Base-by-base conservation (phyloP, 2,329 filamentous ascomycete species). In the Ascochyta fabae region DNA sequence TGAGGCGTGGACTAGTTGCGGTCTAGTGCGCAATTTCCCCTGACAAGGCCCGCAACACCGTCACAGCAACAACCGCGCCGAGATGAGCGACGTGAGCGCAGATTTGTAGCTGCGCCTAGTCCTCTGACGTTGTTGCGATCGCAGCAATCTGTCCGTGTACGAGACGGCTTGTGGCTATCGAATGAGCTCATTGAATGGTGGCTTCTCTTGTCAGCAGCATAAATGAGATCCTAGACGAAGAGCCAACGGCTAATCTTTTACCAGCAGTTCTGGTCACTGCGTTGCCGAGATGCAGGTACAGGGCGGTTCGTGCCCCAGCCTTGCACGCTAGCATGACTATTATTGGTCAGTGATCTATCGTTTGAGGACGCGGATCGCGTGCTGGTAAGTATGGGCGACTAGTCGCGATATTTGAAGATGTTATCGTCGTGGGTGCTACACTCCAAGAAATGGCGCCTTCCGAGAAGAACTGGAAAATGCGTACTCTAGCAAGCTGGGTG, bases 271-370 rank as follows among this genome's bases (percentile, higher is more conserved):
- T 34, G 29, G 45, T 36, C 44, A 39, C 26, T 58, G 58, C 58
- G 56, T 36, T 54, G 57, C 43, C 50, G 43, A 35, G 35, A 68
- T 62, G 65, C 64, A 68, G 65, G 65, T 65, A 68, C 65, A 57
- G 43, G 55, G 56, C 41, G 60, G 59, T 50, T 49, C 47, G 49
- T 51, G 54, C 57, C 40, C 51, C 50, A 59, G 51, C 59, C 59
- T 52, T 59, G 54, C 42, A 16, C 46, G 42, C 45, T 59, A 46
- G 36, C 42, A 52, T 36, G 39, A 56, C 56, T 48, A 50, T 53
- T 46, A 64, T 64, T 68, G 64, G 63, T 49, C 53, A 45, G 53
- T 43, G 31, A 29, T 53, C 42, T 64, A 61, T 56, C 53, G 53
- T 61, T 53, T 43, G 48, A 50, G 46, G 59, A 48, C 55, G 51